Base-by-base conservation (phyloP, 2,329 filamentous ascomycete species). In the Trichoderma citrinoviride region DNA sequence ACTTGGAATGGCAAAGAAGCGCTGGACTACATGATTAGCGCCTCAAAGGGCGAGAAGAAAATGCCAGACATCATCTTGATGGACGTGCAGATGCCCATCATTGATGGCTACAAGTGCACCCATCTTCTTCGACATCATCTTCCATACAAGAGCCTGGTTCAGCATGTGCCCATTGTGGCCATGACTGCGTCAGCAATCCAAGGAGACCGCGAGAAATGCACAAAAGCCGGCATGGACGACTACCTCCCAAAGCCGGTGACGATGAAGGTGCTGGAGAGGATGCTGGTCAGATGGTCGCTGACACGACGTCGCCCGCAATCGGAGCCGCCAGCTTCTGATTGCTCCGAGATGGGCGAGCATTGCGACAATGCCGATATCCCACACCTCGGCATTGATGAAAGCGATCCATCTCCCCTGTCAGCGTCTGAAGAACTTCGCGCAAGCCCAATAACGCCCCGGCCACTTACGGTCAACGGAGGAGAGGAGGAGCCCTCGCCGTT, bases 181-280 rank as follows among this genome's bases (percentile, higher is more conserved):
- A 91, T 93, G 88, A 93, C 90, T 0, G 90, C 90, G 5, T 90
- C 87, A 4, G 90, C 90, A 0, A 92, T 92, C 46, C 88, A 91
- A 72, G 90, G 90, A 5, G 90, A 93, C 71, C 81, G 84, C 55
- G 90, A 92, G 73, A 92, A 91, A 72, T 92, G 90, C 72, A 84
- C 85, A 66, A 83, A 82, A 67, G 88, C 89, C 8, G 90, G 90
- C 37, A 92, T 92, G 90, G 89, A 92, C 69, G 89, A 91, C 71
- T 90, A 91, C 70, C 78, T 91, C 10, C 80, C 87, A n/a, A 91
- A 91, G 71, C 90, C 90, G 1, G 90, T 92, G 46, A 89, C 88
- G 70, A 85, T 87, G 68, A 83, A 83, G 58, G 83, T 86, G 5
- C 76, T 92, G 7, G 89, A 92, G 74, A 85, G 80, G 70, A 92